Percentiles rank a stretch among this genome's conserved stretches.
These are phyloP conservation scores for Medicago truncatula DNA, from an alignment of 306 rosid species.

Conservation along the genomic window MtrunA17r5.0-ANR NC_053042.1:54910001-54910500, in stretches of 20 bases:
- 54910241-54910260: not conserved
- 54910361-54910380: not conserved
- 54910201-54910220: not conserved
- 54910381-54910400: no score
- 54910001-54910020: not conserved
- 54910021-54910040: not conserved
- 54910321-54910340: not conserved
- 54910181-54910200: not conserved
- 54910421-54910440: no score
- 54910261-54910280: not conserved
- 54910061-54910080: not conserved
- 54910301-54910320: not conserved
- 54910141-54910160: not conserved
- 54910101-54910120: not conserved
- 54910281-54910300: not conserved
- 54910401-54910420: no score
- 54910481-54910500: no score
- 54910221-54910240: not conserved
- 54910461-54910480: no score
- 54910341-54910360: not conserved
- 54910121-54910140: not conserved
- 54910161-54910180: not conserved
- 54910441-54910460: no score
- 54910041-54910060: not conserved
- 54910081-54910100: not conserved